Evolutionary conservation across 352 stramenopile species (phyloP), one percentile per base, ranked within the genome.

Genomic region (Phytopythium ostracodes): DNA sequence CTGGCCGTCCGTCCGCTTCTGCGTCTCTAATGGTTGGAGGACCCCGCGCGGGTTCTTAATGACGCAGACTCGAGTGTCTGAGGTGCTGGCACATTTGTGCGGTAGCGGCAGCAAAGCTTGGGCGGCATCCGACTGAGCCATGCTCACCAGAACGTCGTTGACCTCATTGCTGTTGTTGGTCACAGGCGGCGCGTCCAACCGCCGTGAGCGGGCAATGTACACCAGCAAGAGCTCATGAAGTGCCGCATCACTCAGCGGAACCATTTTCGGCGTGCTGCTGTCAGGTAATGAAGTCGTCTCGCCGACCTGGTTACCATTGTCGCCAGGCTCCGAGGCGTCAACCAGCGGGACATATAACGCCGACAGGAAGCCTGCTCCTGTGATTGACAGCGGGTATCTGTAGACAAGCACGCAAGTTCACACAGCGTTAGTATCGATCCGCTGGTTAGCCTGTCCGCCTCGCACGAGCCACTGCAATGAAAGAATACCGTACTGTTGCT

Each of bases 221-320:
- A 72, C 29, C 31, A 81, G 59, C 36, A 81, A 54, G 14, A 81
- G 68, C 35, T 81, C 71, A 18, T 81, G 73, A 22, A 79, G 60
- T 27, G 53, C 51, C 35, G 49, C 31, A 17, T 67, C 40, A 40
- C 63, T 57, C n/a, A 81, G 63, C 49, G 66, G 24, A 2, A 29
- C 55, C 22, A 50, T 66, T 33, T 27, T 62, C 18, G 4, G 33
- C 38, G 46, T 42, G 24, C 52, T 31, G 50, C 12, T 42, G 18
- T 56, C 17, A 5, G 14, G n/a, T 11, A 27, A 35, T 57, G 27
- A n/a, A 36, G 17, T 43, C 54, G 44, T 33, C 38, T 14, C 1
- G 53, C 20, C 31, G 22, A 10, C 33, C n/a, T 33, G 27, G 51
- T 1, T 35, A 64, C n/a, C 24, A 47, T 24, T 31, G 14, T 15